Evolutionary conservation across 2,329 filamentous ascomycete genomes (phyloP).

Genomic region (Aspergillus arachidicola): DNA sequence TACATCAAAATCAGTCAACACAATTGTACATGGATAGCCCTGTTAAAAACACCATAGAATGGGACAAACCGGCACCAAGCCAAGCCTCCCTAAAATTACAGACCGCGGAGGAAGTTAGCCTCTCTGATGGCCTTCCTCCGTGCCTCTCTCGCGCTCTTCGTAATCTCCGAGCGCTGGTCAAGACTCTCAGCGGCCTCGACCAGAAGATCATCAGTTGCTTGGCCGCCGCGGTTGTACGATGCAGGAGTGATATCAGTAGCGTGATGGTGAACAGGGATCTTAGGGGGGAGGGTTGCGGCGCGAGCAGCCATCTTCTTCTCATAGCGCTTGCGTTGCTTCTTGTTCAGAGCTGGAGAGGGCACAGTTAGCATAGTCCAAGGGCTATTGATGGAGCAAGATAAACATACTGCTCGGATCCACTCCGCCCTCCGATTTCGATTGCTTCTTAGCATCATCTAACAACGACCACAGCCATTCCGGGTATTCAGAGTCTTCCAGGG

Average conservation of each 20-base stretch:
- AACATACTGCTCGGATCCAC: slow-evolving; percentile 45
- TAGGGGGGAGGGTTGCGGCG: slow-evolving; percentile 39
- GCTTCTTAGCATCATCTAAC: slow-evolving; percentile 40
- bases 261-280: slow-evolving; percentile 50
- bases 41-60: slow-evolving; percentile 10
- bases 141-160: slow-evolving; percentile 47
- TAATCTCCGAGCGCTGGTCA: slow-evolving; percentile 44
- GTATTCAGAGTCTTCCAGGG: slow-evolving; percentile 51
- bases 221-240: slow-evolving; percentile 31
- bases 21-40: slow-evolving; percentile 18
- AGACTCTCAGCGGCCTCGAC: slow-evolving; percentile 39
- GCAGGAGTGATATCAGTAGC: slow-evolving; percentile 48
- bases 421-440: slow-evolving; percentile 35
- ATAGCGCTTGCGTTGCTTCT: slow-evolving; percentile 50
- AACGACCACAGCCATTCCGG: slow-evolving; percentile 52
- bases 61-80: not conserved
- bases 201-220: slow-evolving; percentile 26
- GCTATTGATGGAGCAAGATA: slow-evolving; percentile 5
- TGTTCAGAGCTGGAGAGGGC: slow-evolving; percentile 44
- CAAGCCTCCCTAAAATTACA: slow-evolving; percentile 34
- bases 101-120: slow-evolving; percentile 51
- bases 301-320: slow-evolving; percentile 51
- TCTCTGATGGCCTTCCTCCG: slow-evolving; percentile 51
- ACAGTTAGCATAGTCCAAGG: slow-evolving; percentile 18
- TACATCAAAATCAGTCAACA: slow-evolving; percentile 12